Base-by-base conservation (phyloP, 2,329 filamentous ascomycete species). In the Mycocentrospora acerina region DNA sequence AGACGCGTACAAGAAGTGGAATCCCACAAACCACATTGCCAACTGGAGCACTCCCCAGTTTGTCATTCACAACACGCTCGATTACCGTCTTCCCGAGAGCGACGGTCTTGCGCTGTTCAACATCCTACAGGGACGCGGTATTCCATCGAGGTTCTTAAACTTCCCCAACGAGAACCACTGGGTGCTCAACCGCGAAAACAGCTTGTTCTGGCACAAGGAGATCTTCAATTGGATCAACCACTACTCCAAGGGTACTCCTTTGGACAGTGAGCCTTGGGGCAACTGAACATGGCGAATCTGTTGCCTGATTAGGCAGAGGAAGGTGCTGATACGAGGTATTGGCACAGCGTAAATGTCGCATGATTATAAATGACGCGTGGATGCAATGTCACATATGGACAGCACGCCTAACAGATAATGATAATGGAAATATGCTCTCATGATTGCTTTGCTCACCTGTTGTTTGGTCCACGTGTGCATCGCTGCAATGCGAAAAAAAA, bases 181-280 rank as follows among this genome's bases (percentile, higher is more conserved):
- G 87, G 89, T 95, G 2, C 62, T 94, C 35, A 93, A 95, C 62
- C 86, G 85, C 0, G 90, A 96, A 68, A 97, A 97, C 66, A 86
- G 83, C 4, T 71, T 96, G 16, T 80, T 94, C n/a, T 97, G 91
- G 91, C 88, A 97, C 59, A 80, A 78, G 31, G 64, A 67, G 52
- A 64, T 67, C 32, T 66, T 64, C 55, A 66, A 67, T 51, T 67
- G 64, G 64, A 65, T 67, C 39, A 67, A 67, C 48, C 59, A 67
- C 43, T 67, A 53, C 36, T 53, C 55, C 17, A 59, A 62, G 48
- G 62, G 61, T 24, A 45, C 44, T 32, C 48, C 48, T 30, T 47
- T 67, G 32, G 61, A 64, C 40, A 44, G 52, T 34, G 43, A 51
- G 29, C 48, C 63, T 4, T 49, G 62, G 41, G 62, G 59, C 25